Evolutionary conservation across 805 yeast species (phyloP).

Genomic region (Cyberlindnera saturnus): DNA sequence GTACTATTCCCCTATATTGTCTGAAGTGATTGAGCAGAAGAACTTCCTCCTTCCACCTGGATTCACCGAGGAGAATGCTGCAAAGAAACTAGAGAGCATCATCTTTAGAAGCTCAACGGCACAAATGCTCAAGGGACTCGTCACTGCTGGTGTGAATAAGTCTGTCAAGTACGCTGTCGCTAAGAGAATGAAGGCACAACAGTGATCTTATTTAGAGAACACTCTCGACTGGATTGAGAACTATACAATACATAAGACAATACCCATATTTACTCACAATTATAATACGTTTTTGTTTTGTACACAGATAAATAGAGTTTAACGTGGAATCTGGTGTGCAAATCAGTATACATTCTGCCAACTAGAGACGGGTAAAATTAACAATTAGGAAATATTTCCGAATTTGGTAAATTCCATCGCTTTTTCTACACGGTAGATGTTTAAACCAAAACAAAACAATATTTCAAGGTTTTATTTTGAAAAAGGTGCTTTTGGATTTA

Average conservation of each 20-base stretch:
- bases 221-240: not conserved
- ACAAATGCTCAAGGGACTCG: conserved; percentile 77
- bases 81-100: conserved; percentile 38
- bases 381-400: too few species aligned
- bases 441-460: too few species aligned
- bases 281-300: not conserved
- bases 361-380: too few species aligned
- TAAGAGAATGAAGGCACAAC: conserved; percentile 40
- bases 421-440: too few species aligned
- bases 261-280: not conserved
- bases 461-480: too few species aligned
- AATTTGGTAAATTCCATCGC: too few species aligned
- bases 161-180: conserved; percentile 72
- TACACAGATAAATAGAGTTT: too few species aligned
- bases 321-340: too few species aligned
- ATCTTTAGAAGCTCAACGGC: conserved; percentile 64
- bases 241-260: too few species aligned
- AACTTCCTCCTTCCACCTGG: conserved; percentile 32
- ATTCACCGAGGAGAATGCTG: conserved; percentile 31
- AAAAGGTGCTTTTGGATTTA: too few species aligned
- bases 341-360: too few species aligned
- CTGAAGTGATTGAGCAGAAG: conserved; percentile 30
- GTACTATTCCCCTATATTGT: conserved; percentile 61
- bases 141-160: conserved; percentile 79
- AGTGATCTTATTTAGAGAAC: not conserved